A percentile compares a stretch with the other conserved stretches of the same genome.
phyloP scores from a whole-genome alignment of 352 stramenopile species.

The Phytopythium kandeliae region DNA sequence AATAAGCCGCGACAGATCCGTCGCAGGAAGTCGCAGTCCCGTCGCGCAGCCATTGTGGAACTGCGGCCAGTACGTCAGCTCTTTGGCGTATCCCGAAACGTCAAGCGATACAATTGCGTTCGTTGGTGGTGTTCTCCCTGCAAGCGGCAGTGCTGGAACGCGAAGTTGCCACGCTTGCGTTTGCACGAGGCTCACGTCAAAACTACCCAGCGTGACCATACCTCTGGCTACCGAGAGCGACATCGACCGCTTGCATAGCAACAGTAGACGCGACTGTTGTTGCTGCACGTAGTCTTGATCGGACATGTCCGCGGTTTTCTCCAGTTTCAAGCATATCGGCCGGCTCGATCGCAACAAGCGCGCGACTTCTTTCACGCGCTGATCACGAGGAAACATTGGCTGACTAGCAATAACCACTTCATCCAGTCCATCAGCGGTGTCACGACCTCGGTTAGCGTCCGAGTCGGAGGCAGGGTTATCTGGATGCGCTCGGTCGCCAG shows the following conservation, averaged over 20 bases:
- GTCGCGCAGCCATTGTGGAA: constrained; percentile 98
- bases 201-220: constrained; percentile 95
- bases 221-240: constrained; percentile 91
- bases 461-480: constrained; percentile 5
- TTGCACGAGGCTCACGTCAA: constrained; percentile 58
- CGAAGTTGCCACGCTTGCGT: constrained; percentile 84
- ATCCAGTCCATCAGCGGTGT: constrained; percentile 57
- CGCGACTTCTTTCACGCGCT: constrained; percentile 78
- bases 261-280: constrained; percentile 93
- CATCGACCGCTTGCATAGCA: constrained; percentile 93
- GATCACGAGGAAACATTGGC: constrained; percentile 58
- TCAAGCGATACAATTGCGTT: constrained; percentile 94
- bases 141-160: constrained; percentile 91
- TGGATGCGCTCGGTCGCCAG: constrained; percentile 11
- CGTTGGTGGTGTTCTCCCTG: constrained; percentile 89
- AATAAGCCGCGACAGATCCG: constrained; percentile 76
- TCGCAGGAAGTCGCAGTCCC: constrained; percentile 83
- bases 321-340: constrained; percentile 63
- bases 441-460: constrained; percentile 1
- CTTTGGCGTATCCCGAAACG: constrained; percentile 80
- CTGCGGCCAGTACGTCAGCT: constrained; percentile 95
- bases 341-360: constrained; percentile 73
- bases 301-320: constrained; percentile 56
- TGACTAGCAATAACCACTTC: constrained; percentile 50
- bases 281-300: constrained; percentile 73